Base-by-base conservation (phyloP, 495 filamentous ascomycete species). In the Cercophora scortea region DNA sequence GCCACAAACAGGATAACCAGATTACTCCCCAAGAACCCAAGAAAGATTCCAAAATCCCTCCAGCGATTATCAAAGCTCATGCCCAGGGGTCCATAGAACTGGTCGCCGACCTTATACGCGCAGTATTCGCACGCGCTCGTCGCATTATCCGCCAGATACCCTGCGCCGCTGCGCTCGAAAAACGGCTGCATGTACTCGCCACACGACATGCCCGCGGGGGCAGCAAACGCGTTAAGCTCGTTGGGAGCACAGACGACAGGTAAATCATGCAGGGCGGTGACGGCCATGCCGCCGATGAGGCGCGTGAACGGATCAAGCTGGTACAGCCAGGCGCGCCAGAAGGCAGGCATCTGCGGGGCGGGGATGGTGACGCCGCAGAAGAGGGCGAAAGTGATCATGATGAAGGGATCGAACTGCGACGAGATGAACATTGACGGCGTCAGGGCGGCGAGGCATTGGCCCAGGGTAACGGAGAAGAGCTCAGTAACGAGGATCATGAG, bases 301-400 rank as follows among this genome's bases (percentile, higher is more conserved):
- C 88, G 82, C 2, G 86, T 91, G 66, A 94, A 93, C 0, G 90
- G 90, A 57, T 90, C 84, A 3, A 95, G 79, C 55, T 90, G 69
- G 67, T 92, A 90, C 16, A 94, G 73, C 88, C 88, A 92, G 1
- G 73, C 73, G 11, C 83, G 76, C 84, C 88, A 95, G 70, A 90
- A 91, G 4, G 61, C 65, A 6, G 88, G 88, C 63, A 94, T 87
- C 59, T 85, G 81, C 0, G 81, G 79, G 32, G 78, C 81, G 0
- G 89, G 87, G 49, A 91, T 84, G 8, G 88, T 81, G 48, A 92
- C 87, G 55, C 89, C 89, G 62, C 86, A 92, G 79, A 94, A 91
- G 13, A 92, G 74, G 8, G 85, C 79, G 62, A 91, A 88, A 45
- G 86, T 80, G 67, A 90, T 84, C 63, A 87, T 83, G 63, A 90